Base-by-base conservation (phyloP, 2,329 filamentous ascomycete genomes). In the Sporothrix brasiliensis region DNA sequence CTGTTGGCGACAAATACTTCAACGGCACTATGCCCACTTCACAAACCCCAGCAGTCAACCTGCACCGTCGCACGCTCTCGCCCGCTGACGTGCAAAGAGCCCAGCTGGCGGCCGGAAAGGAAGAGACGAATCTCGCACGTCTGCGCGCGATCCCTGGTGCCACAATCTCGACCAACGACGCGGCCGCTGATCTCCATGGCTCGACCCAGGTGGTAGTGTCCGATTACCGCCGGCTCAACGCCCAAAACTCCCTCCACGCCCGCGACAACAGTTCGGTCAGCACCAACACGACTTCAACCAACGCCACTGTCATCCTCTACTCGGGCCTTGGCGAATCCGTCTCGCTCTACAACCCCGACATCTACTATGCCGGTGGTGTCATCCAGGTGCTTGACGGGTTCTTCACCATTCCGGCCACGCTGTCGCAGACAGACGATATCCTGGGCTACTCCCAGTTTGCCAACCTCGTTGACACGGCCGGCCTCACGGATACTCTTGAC, bases 181-280 rank as follows among this genome's bases (percentile, higher is more conserved):
- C 66, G 5, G 52, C 66, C 4, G 54, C 69, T 7, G 10, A 41
- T 9, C 71, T 72, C 27, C 21, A 24, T 19, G 67, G 71, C 19
- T 72, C 71, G 60, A 72, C 71, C 24, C 71, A 72, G 54, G 69
- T 72, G 11, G 44, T 72, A 3, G 71, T 72, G 30, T 72, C 71
- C 16, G 71, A 72, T 61, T 72, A 70, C 50, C 71, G 71, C 19
- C 52, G 58, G 4, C n/a, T 71, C n/a, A 56, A 11, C 19, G 34
- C 53, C 50, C 34, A 53, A 24, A 72, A n/a, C 34, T 63, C 47
- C 7, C 60, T 66, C 6, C 24, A 21, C 19, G 10, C 27, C 14
- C 30, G 53, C 19, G 58, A 67, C 56, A 68, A 54, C 68, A 47
- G 53, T 16, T 58, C 53, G 24, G 54, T 68, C n/a, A 69, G 69